A percentile compares a stretch with the other conserved stretches of the same genome.
phyloP scores from a whole-genome alignment of 768 basidiomycete species.

The Termitomyces sp. region DNA sequence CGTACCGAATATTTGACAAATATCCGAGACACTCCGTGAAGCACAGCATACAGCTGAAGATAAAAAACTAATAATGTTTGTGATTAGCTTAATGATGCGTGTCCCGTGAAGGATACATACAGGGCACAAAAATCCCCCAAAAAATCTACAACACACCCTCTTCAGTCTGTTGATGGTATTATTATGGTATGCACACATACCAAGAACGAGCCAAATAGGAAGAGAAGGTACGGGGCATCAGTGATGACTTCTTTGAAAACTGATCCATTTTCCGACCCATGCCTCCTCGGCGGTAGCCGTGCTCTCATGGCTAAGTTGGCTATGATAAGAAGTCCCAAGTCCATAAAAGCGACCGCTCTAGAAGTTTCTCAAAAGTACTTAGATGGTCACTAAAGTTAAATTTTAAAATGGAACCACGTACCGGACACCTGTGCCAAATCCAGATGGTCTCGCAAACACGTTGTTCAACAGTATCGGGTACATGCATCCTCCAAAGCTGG shows the following conservation, averaged over 20 bases:
- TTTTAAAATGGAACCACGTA: conserved; percentile 22
- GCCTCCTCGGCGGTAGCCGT: conserved; percentile 28
- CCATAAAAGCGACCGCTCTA: conserved; percentile 44
- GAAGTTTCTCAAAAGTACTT: conserved; percentile 5
- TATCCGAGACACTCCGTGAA: conserved; percentile 32
- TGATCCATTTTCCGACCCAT: conserved; percentile 17
- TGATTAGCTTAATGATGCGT: neutral
- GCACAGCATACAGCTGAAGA: conserved; percentile 43
- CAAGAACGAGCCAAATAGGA: conserved; percentile 37
- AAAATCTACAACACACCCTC: conserved; percentile 28
- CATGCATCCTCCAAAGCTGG: conserved; percentile 46
- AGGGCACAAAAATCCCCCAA: conserved; percentile 50
- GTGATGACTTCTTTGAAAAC: conserved; percentile 31
- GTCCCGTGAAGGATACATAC: conserved; percentile 24
- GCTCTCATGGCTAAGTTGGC: conserved; percentile 43
- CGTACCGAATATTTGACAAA: conserved; percentile 45
- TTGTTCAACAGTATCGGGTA: conserved; percentile 53
- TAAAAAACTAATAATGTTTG: conserved; percentile 38
- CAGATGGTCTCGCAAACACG: conserved; percentile 31
- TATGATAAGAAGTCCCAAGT: conserved; percentile 38
- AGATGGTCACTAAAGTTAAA: conserved; percentile 18
- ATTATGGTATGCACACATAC: conserved; percentile 17
- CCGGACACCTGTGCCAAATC: conserved; percentile 43
- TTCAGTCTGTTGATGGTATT: neutral
- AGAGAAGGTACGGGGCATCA: conserved; percentile 40